These are phyloP conservation scores for Phytopythium mirpurense DNA, from an alignment of 352 stramenopile genomes.

Conservation along the genomic window DNA sequence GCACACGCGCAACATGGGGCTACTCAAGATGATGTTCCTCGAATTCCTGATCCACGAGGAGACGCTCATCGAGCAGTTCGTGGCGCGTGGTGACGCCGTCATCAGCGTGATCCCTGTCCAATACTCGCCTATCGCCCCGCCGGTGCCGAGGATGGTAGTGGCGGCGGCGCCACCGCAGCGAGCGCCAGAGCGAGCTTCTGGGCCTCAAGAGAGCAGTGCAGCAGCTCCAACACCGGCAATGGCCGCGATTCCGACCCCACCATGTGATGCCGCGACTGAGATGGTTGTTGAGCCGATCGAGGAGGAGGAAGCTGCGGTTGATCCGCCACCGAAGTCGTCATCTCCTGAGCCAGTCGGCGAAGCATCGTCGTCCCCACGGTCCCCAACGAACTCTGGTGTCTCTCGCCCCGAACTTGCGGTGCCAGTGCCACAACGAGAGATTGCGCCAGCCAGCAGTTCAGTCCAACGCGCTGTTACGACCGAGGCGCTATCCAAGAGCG, in stretches of 20 bases:
- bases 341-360: not conserved
- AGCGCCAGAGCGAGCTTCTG: constrained; percentile 19
- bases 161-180: constrained; percentile 11
- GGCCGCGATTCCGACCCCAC: no score
- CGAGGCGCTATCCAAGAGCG: not conserved
- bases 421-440: not conserved
- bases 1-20: constrained; percentile 31
- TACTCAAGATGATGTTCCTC: constrained; percentile 34
- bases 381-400: not conserved
- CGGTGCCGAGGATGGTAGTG: no score
- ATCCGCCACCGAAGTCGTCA: not conserved
- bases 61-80: constrained; percentile 18
- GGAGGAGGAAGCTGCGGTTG: not conserved
- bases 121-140: constrained; percentile 1
- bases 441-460: not conserved
- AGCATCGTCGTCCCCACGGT: not conserved
- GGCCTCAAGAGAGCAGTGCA: not conserved
- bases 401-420: not conserved
- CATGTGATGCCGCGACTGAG: not conserved
- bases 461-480: not conserved
- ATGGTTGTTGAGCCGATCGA: not conserved
- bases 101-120: constrained; percentile 36
- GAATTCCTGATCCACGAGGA: constrained; percentile 27
- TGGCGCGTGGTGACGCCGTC: constrained; percentile 16
- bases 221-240: not conserved